Evolutionary conservation across 192 early-diverging fungal genomes (phyloP).

Genomic region (Gryganskiella cystojenkinii): DNA sequence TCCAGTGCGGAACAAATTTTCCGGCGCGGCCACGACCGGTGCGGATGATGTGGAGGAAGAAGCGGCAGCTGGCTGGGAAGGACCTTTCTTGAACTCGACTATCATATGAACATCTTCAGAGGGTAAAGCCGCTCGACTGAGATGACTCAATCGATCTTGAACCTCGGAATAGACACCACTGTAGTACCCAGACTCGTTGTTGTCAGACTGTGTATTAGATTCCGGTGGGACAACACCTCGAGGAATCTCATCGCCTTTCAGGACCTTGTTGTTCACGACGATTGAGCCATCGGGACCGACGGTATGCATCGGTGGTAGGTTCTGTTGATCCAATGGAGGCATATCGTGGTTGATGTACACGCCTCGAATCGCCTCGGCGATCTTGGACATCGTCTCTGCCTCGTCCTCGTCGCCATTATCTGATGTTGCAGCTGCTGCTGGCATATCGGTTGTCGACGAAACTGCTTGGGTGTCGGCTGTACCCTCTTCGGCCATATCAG

Average conservation of each 20-base stretch:
- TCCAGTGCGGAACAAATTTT: conserved; percentile 35
- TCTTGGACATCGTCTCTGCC: neutral
- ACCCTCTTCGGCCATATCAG: conserved; percentile 7
- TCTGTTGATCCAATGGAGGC: conserved; percentile 33
- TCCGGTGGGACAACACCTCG: conserved; percentile 6
- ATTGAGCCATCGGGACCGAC: conserved; percentile 13
- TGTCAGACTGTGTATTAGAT: neutral
- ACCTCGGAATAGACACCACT: conserved; percentile 25
- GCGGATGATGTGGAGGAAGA: neutral
- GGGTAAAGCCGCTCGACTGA: conserved; percentile 3
- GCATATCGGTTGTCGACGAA: neutral
- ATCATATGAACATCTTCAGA: conserved; percentile 20
- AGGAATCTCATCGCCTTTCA: conserved; percentile 31
- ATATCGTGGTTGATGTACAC: conserved; percentile 34
- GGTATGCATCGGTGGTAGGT: conserved; percentile 28
- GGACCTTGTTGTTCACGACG: conserved; percentile 21
- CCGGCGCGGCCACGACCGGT: neutral
- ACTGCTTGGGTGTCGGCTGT: neutral
- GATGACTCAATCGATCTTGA: conserved; percentile 19
- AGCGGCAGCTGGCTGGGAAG: neutral
- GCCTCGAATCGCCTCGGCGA: conserved; percentile 14
- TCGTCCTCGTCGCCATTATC: neutral
- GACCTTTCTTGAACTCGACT: conserved; percentile 3
- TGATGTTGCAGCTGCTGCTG: neutral
- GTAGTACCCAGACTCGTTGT: conserved; percentile 43